Base-by-base conservation (phyloP, 2,329 filamentous ascomycete species). In the Grosmannia serpens region DNA sequence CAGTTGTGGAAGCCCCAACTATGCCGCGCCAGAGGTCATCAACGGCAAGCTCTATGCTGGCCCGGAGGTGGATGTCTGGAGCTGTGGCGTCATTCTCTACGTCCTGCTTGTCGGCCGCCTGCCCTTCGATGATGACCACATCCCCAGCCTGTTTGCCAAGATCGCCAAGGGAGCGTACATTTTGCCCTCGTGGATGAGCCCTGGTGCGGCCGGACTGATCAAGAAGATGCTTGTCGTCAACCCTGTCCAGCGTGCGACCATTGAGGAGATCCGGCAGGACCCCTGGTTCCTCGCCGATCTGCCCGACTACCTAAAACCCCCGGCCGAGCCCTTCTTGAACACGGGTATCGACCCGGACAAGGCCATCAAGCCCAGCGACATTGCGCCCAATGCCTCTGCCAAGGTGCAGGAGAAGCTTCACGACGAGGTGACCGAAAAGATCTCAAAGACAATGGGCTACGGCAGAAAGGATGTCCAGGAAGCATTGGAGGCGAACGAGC, bases 11-110 rank as follows among this genome's bases (percentile, higher is more conserved):
- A 97, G 92, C 69, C 94, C 94, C 49, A 99, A 99, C 73, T 99
- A 99, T 71, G 94, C 94, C 15, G 94, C 94, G 1, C 94, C 94
- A 8, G 94, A 99, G 71, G 94, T 99, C 61, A 97, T 99, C 68
- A 94, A 91, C 58, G 94, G 94, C 27, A 99, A 97, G 77, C 79
- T 97, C 58, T 99, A 99, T 69, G 94, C 94, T 22, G 94, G 94
- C 1, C 92, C 94, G 0, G 94, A 99, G 73, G 94, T 99, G 44
- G 94, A 99, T 70, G 94, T 99, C 2, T 99, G 94, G 94, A 97
- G 92, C 72, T 88, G 91, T 69, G 91, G 91, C 61, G 91, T 96
- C 63, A 96, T 96, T 67, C 79, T 94, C 50, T 94, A 90, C 71
- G 89, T 91, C 46, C 75, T 94, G 63, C 77, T 94, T 35, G 88